Evolutionary conservation across 108 stramenopile genomes (phyloP).

Genomic region (Fragilaria crotonensis): DNA sequence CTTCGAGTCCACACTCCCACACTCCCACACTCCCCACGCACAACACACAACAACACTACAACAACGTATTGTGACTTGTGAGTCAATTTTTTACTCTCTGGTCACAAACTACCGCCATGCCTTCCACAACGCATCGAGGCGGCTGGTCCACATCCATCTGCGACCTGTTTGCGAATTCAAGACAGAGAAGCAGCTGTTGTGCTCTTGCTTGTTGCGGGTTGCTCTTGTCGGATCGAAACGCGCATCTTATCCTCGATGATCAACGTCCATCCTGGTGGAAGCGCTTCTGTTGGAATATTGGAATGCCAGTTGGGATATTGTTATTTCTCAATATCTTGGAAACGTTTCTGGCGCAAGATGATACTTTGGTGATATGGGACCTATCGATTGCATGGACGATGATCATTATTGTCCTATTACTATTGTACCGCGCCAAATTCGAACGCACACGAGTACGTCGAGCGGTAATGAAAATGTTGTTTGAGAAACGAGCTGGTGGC

Average conservation of each 20-base stretch:
- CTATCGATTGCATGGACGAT: constrained; percentile 16
- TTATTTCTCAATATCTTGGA: constrained; percentile 18
- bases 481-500: neutral
- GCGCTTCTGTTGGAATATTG: constrained; percentile 18
- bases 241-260: constrained; percentile 23
- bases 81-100: no score
- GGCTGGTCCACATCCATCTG: constrained; percentile 8
- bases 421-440: neutral
- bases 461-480: constrained; percentile 1
- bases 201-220: constrained; percentile 37
- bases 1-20: no score
- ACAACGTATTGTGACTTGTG: no score
- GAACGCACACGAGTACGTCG: neutral
- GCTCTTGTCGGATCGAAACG: constrained; percentile 29
- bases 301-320: constrained; percentile 25
- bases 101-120: neutral
- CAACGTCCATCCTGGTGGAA: constrained; percentile 21
- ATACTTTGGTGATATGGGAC: constrained; percentile 13
- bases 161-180: constrained; percentile 6
- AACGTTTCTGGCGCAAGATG: constrained; percentile 9
- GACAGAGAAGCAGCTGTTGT: constrained; percentile 11
- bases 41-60: no score
- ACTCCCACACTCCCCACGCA: no score
- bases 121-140: neutral
- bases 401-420: neutral